Conservation (phyloP, 1,284 basidiomycete species). For the Rhizoctonia solani region DNA sequence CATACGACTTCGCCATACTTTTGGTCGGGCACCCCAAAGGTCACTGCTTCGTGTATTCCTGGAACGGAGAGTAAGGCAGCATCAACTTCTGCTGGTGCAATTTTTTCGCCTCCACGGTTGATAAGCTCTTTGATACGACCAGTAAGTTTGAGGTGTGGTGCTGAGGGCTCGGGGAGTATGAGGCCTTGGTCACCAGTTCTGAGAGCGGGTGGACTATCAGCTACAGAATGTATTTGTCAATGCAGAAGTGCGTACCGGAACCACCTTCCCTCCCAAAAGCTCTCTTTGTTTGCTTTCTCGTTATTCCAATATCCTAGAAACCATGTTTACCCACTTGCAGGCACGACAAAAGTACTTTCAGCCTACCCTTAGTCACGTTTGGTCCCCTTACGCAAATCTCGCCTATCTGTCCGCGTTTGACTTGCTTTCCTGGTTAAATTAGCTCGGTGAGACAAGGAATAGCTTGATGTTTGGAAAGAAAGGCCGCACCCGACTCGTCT, state of each 20-base stretch:
- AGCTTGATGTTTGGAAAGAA: neutral
- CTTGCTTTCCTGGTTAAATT: conserved; percentile 43
- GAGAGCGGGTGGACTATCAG: neutral
- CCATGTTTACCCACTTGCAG: neutral
- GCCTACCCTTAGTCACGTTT: conserved; percentile 50
- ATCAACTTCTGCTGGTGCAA: conserved; percentile 66
- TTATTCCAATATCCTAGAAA: conserved; percentile 49
- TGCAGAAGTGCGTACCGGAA: conserved; percentile 41
- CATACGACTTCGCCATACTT: conserved; percentile 47
- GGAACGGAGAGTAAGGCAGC: conserved; percentile 52
- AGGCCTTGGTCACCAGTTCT: conserved; percentile 69
- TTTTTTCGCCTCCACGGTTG: conserved; percentile 68
- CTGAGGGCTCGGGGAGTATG: conserved; percentile 55
- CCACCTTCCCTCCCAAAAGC: conserved; percentile 48
- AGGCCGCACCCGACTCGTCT: conserved; percentile 41
- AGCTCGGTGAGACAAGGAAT: neutral
- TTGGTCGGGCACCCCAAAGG: conserved; percentile 44
- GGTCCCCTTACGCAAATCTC: conserved; percentile 53
- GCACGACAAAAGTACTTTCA: conserved; percentile 29
- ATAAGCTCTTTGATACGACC: conserved; percentile 65
- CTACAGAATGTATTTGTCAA: neutral
- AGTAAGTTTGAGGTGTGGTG: conserved; percentile 55
- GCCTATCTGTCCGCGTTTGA: conserved; percentile 47
- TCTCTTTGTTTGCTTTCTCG: conserved; percentile 46
- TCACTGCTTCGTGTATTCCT: conserved; percentile 57